phyloP scores from a whole-genome alignment of 352 stramenopile species.

The Blastocystis sp. region DNA sequence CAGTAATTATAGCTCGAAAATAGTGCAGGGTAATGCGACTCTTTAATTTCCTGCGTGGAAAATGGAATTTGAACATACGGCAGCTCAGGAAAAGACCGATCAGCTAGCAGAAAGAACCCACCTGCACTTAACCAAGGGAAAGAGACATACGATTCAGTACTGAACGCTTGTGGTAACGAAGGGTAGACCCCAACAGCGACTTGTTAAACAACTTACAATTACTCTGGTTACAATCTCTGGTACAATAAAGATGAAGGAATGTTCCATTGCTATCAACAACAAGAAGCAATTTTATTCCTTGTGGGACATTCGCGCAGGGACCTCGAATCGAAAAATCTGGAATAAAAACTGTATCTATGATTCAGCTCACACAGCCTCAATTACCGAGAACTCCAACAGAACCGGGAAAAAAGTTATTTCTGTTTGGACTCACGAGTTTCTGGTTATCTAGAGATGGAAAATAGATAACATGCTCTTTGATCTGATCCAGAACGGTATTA shows the following conservation, averaged over 20 bases:
- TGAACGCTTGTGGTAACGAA: conserved; percentile 32
- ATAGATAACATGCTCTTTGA: conserved; percentile 37
- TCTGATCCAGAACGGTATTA: conserved; percentile 1
- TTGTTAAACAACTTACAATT: conserved; percentile 29
- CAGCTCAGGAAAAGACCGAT: conserved; percentile 32
- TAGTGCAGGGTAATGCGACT: neutral
- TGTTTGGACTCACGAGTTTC: neutral
- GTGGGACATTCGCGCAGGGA: neutral
- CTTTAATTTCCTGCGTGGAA: neutral
- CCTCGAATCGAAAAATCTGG: neutral
- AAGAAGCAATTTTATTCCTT: neutral
- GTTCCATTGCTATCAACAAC: neutral
- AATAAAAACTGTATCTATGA: conserved; percentile 30
- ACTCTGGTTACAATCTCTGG: neutral
- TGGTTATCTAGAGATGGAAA: conserved; percentile 1
- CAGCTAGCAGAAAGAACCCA: conserved; percentile 14
- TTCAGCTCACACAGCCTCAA: neutral
- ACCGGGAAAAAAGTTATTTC: conserved; percentile 8
- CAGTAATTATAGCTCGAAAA: conserved; percentile 56
- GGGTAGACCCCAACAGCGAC: conserved; percentile 1
- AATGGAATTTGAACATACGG: conserved; percentile 51
- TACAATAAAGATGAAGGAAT: conserved; percentile 33
- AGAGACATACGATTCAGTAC: conserved; percentile 16
- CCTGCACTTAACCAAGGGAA: neutral
- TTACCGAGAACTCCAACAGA: conserved; percentile 51